Base-by-base conservation (phyloP, 768 basidiomycete species). In the Tricholoma sp. region DNA sequence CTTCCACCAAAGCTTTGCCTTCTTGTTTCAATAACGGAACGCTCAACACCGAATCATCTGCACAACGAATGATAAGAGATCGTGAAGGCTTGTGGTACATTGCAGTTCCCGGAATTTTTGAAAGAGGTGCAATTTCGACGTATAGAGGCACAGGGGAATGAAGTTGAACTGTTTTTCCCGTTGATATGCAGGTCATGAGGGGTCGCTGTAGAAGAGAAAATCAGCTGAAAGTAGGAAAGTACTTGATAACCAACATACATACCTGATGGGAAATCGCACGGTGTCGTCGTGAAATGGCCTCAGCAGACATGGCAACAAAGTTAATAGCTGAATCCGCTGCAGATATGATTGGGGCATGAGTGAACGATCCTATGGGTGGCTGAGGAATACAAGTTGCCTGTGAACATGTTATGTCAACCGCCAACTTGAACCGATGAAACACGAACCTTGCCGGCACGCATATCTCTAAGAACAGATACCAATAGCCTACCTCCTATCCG, bases 251-350 rank as follows among this genome's bases (percentile, higher is more conserved):
- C 3, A 32, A 2, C 3, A 27, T 14, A 32, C 31, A 41, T 57
- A 86, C 85, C 71, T 93, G 90, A 61, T 92, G 89, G 8, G 77
- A 74, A 39, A 92, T 82, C 0, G 83, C 91, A 29, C 84, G 76
- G 63, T 85, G 78, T 3, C 80, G 72, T 18, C 81, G 71, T 6
- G 78, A 74, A 22, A 93, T 77, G 11, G 74, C 69, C 19, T 74
- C 69, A 1, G 89, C 88, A 8, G 80, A 74, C 78, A 84, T 82
- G 1, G 66, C 71, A 0, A 63, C 56, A 63, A 89, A 91, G 61
- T 88, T 74, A 32, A 91, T 68, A 0, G 74, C 64, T 0, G 83
- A 79, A 58, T 84, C 80, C 14, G 70, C 66, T 3, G 76, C 67
- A 0, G 74, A 79, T 61, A 94, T 88, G 41, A 80, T 71, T 0